phyloP scores from a whole-genome alignment of 495 filamentous ascomycete species.

The Pyronema domesticum region DNA sequence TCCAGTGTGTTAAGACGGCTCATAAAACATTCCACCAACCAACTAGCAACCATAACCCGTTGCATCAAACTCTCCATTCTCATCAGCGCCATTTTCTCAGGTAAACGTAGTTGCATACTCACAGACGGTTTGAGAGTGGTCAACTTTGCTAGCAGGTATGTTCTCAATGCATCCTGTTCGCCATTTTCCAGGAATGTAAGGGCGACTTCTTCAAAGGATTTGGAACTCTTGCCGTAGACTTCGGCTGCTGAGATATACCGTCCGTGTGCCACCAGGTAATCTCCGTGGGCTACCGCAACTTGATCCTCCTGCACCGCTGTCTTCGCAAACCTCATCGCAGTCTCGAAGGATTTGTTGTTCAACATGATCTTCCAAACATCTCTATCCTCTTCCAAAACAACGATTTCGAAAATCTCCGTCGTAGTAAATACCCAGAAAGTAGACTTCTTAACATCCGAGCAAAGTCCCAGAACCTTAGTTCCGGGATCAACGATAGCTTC shows the following conservation, averaged over 20 bases:
- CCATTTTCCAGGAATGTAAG: slow-evolving; percentile 74
- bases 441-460: slow-evolving; percentile 76
- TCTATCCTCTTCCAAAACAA: slow-evolving; percentile 71
- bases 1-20: slow-evolving; percentile 87
- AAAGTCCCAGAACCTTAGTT: slow-evolving; percentile 59
- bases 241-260: slow-evolving; percentile 68
- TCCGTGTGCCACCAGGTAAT: slow-evolving; percentile 63
- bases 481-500: slow-evolving; percentile 68
- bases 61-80: slow-evolving; percentile 54
- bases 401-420: slow-evolving; percentile 81
- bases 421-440: slow-evolving; percentile 93
- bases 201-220: slow-evolving; percentile 90
- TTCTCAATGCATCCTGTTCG: slow-evolving; percentile 79
- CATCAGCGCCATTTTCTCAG: slow-evolving; percentile 5
- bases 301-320: slow-evolving; percentile 62
- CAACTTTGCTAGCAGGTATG: slow-evolving; percentile 75
- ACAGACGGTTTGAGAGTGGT: slow-evolving; percentile 57
- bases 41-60: slow-evolving; percentile 81
- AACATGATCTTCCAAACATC: slow-evolving; percentile 91
- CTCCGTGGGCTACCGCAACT: slow-evolving; percentile 75
- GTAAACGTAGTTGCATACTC: not conserved
- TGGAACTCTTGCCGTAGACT: slow-evolving; percentile 86
- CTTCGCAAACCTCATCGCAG: slow-evolving; percentile 65
- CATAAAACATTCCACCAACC: slow-evolving; percentile 95
- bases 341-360: slow-evolving; percentile 65